phyloP scores from a whole-genome alignment of 345 rosid species.

The Camelina laxa region DNA sequence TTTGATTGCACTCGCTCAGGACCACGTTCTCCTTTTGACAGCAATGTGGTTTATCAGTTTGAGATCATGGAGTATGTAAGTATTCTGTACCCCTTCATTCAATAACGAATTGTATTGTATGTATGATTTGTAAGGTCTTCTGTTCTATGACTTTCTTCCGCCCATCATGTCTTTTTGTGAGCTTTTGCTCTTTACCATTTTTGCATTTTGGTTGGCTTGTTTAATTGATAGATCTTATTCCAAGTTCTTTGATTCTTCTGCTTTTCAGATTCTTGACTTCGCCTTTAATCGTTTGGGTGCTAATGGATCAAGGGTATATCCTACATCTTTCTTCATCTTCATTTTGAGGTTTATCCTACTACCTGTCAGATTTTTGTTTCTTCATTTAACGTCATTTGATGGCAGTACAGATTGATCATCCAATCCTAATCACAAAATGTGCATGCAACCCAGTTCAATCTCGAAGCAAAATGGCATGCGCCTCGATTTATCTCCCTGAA shows the following conservation, averaged over 20 bases:
- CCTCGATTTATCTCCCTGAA: no score
- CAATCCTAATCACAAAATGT: constrained; percentile 90
- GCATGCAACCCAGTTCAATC: constrained; percentile 94
- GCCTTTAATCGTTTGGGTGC: constrained; percentile 94
- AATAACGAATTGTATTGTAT: no score
- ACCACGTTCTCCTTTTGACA: constrained; percentile 90
- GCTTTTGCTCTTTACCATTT: constrained; percentile 8
- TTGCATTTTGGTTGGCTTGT: neutral
- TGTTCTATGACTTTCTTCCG: neutral
- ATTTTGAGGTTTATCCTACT: constrained; percentile 13
- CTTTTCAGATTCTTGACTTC: constrained; percentile 80
- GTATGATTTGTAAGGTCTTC: neutral
- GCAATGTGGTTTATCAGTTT: constrained; percentile 89
- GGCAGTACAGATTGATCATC: constrained; percentile 90
- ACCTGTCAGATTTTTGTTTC: constrained; percentile 32
- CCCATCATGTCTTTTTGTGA: neutral
- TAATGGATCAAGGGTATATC: constrained; percentile 69
- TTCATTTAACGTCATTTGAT: constrained; percentile 54
- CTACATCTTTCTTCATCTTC: constrained; percentile 25
- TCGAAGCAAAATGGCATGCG: constrained; percentile 96
- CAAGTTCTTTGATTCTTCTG: constrained; percentile 15
- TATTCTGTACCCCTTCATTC: neutral
- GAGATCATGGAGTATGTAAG: constrained; percentile 98
- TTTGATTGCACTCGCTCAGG: constrained; percentile 96
- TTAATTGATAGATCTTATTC: neutral